Evolutionary conservation across 306 rosid species (phyloP).

Genomic region (Crotalaria pallida): DNA sequence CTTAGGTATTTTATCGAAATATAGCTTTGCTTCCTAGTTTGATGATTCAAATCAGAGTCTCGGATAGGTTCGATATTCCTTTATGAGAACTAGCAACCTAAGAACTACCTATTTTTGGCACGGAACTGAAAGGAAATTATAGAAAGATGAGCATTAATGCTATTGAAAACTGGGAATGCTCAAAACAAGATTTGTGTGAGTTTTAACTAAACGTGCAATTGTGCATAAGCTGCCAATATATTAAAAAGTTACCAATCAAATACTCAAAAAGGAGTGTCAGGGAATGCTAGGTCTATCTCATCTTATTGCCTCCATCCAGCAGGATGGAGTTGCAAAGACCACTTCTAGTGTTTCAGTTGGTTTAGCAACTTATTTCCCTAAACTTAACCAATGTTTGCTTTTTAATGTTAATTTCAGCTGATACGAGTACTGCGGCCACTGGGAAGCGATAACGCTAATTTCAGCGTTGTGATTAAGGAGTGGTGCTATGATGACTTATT

Average conservation of each 20-base stretch:
- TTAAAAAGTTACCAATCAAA: neutral
- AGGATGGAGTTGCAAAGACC: neutral
- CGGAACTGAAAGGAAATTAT: too few relatives aligned
- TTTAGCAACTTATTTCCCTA: neutral
- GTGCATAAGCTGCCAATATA: neutral
- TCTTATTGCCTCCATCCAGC: neutral
- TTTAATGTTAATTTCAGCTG: neutral
- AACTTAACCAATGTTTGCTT: neutral
- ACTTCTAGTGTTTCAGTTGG: neutral
- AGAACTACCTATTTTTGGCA: too few relatives aligned
- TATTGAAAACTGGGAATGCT: too few relatives aligned
- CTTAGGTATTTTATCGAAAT: neutral
- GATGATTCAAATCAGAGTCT: neutral
- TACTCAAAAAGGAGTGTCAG: neutral
- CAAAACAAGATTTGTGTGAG: too few relatives aligned
- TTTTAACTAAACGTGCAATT: too few relatives aligned
- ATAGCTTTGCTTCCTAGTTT: neutral
- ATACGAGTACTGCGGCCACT: neutral
- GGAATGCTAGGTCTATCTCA: neutral
- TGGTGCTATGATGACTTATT: neutral
- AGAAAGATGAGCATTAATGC: too few relatives aligned
- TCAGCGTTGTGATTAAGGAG: neutral
- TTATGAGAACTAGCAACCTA: too few relatives aligned
- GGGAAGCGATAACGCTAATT: neutral
- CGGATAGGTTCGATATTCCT: too few relatives aligned